Percentiles rank a stretch among this genome's conserved stretches.
These are phyloP conservation scores for Clavispora vitiphila DNA, from an alignment of 805 yeast species.

Conservation along the genomic window DNA sequence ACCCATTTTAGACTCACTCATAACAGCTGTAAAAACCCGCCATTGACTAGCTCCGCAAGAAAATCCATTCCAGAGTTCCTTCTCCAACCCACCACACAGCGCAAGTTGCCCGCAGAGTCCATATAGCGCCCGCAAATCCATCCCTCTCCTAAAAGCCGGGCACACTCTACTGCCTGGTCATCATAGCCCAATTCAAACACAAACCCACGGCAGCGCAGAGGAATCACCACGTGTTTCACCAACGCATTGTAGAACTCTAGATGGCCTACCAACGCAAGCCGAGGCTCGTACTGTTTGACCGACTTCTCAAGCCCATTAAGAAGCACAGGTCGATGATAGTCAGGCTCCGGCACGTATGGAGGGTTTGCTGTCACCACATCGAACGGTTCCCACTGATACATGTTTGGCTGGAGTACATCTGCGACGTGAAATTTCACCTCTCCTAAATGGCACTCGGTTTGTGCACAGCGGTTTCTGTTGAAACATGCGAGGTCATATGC, in stretches of 20 bases:
- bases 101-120: conserved; percentile 48
- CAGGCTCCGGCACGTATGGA: conserved; percentile 65
- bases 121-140: conserved; percentile 49
- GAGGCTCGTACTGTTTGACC: conserved; percentile 72
- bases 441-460: background rate
- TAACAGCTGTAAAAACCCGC: too few relatives aligned
- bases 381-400: conserved; percentile 13
- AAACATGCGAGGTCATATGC: conserved; percentile 50
- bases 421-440: conserved; percentile 1
- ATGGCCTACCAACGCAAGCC: conserved; percentile 73
- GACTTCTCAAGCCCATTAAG: conserved; percentile 51
- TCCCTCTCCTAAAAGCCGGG: conserved; percentile 11
- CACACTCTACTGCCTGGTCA: conserved; percentile 49
- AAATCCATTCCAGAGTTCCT: conserved; percentile 13
- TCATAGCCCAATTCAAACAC: conserved; percentile 73
- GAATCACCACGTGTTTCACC: conserved; percentile 38
- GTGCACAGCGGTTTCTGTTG: conserved; percentile 27
- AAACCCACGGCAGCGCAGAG: conserved; percentile 47
- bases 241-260: conserved; percentile 64
- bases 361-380: conserved; percentile 82
- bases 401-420: conserved; percentile 6
- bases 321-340: conserved; percentile 31
- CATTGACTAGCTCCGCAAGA: conserved; percentile 8
- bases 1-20: background rate
- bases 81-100: conserved; percentile 67